Conservation (phyloP, 1,284 basidiomycete species). For the Xanthoconium separans region DNA sequence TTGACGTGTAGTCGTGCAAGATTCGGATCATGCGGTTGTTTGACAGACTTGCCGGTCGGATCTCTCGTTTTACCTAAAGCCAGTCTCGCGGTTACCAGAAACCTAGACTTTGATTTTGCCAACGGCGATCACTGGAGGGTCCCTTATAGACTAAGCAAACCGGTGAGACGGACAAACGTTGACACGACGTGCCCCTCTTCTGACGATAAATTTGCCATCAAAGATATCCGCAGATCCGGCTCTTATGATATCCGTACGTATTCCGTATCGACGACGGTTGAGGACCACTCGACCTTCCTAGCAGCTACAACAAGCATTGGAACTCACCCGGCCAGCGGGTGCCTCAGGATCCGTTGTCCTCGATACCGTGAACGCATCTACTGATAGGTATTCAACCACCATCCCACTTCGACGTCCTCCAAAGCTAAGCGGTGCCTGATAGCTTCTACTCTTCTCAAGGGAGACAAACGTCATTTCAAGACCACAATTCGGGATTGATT, state of each 20-base stretch:
- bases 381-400: constrained; percentile 57
- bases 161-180: constrained; percentile 41
- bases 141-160: constrained; percentile 71
- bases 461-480: constrained; percentile 75
- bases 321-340: constrained; percentile 43
- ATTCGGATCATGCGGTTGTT: constrained; percentile 78
- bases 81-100: constrained; percentile 67
- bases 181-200: not conserved
- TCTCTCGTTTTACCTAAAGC: constrained; percentile 70
- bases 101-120: constrained; percentile 75
- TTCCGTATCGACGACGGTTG: not conserved
- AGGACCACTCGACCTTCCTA: constrained; percentile 7
- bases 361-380: constrained; percentile 66
- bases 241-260: constrained; percentile 49
- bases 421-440: constrained; percentile 9
- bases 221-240: constrained; percentile 56
- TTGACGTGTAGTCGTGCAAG: constrained; percentile 37
- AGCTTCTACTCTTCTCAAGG: constrained; percentile 89
- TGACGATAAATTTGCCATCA: constrained; percentile 5
- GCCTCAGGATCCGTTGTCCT: constrained; percentile 41
- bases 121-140: constrained; percentile 43
- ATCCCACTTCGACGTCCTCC: not conserved
- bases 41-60: constrained; percentile 69
- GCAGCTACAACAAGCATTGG: constrained; percentile 50
- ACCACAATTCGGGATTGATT: constrained; percentile 70